phyloP scores from a whole-genome alignment of 805 yeast species.

The Myxozyma neotropica region DNA sequence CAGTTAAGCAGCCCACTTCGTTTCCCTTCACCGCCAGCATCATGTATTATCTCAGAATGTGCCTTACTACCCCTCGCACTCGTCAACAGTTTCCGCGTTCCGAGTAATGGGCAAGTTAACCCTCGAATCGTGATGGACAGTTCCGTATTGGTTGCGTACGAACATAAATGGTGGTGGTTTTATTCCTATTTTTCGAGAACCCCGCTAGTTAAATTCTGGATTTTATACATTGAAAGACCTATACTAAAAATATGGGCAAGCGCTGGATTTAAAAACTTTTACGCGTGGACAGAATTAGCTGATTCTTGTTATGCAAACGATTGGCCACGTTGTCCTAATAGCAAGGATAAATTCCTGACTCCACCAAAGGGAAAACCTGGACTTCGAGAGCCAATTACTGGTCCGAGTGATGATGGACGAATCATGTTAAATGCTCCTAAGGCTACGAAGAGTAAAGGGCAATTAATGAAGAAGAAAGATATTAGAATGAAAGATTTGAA shows the following conservation, averaged over 20 bases:
- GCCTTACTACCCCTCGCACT: conserved; percentile 19
- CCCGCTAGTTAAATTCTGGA: conserved; percentile 19
- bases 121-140: conserved; percentile 25
- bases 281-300: conserved; percentile 18
- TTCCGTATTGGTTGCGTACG: conserved; percentile 23
- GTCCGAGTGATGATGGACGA: background rate
- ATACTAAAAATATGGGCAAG: conserved; percentile 3
- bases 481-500: background rate
- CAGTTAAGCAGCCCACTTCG: conserved; percentile 8
- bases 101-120: background rate
- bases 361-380: background rate
- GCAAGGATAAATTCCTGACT: background rate
- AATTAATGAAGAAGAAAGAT: background rate
- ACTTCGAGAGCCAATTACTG: background rate
- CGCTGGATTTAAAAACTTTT: conserved; percentile 6
- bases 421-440: background rate
- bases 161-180: conserved; percentile 28
- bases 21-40: conserved; percentile 23
- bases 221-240: conserved; percentile 14
- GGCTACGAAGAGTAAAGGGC: background rate
- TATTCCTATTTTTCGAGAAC: conserved; percentile 25
- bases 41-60: conserved; percentile 26
- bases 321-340: conserved; percentile 21
- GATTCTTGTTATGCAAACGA: conserved; percentile 15
- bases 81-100: conserved; percentile 10